Conservation (phyloP, 805 yeast genomes). For the Schwanniomyces sp. region DNA sequence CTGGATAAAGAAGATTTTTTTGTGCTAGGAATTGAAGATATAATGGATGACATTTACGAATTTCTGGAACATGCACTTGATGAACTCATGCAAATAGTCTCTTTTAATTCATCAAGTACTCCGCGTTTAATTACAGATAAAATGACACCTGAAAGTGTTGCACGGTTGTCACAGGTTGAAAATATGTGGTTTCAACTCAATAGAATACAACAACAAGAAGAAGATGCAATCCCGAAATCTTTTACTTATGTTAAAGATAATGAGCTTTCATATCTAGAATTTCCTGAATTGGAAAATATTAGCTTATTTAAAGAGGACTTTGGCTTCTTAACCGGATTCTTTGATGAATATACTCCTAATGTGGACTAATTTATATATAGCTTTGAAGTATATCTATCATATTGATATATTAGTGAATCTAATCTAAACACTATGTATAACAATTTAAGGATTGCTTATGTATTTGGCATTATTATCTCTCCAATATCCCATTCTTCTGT, state of each 20-base stretch:
- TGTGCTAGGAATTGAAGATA: conserved; percentile 1
- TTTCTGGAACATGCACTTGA: neutral
- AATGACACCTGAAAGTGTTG: neutral
- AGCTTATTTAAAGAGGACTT: conserved; percentile 3
- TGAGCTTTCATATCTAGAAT: neutral
- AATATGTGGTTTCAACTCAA: conserved; percentile 12
- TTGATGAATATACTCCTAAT: neutral
- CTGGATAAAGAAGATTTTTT: neutral
- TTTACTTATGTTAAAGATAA: neutral
- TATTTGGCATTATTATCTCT: conserved; percentile 8
- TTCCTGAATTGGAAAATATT: neutral
- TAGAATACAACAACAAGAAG: conserved; percentile 1
- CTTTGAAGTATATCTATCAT: no score
- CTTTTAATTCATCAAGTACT: neutral
- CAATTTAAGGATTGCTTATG: no score
- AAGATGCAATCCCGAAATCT: conserved; percentile 2
- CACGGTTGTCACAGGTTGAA: conserved; percentile 9
- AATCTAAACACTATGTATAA: no score
- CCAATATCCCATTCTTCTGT: conserved; percentile 15
- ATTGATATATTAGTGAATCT: no score
- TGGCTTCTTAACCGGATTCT: neutral
- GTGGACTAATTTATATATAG: neutral
- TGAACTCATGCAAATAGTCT: neutral
- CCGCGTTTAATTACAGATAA: neutral
- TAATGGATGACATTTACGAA: conserved; percentile 1